Evolutionary conservation across 805 yeast genomes (phyloP), one percentile per base, ranked within the genome.

Genomic region (Komagataella pastoris): DNA sequence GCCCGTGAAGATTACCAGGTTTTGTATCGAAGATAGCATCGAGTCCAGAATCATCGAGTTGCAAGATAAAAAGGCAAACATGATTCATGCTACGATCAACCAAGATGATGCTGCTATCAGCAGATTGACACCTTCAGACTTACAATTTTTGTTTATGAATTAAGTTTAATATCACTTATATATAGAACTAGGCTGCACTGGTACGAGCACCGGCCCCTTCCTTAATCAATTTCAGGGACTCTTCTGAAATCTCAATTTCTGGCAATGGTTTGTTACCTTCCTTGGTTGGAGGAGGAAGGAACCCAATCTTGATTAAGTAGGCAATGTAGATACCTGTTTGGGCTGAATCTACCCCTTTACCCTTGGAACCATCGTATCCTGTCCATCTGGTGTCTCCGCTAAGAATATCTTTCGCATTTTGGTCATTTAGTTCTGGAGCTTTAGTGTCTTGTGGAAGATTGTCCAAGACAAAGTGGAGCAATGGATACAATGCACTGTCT

Each of bases 1-100:
- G 57, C 99, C 99, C 0, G 96, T 93, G 7, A 78, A 88, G 55
- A 88, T 93, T 57, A 89, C 96, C 7, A 76, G 97, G 48, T 81
- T 93, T 61, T 88, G 96, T 58, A 91, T 93, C 50, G 98, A 90
- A 61, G 99, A 93, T 67, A 88, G 97, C 61, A 93, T 93, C 47
- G 99, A 93, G 69, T 85, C 95, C 59, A 84, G 96, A 66, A 93
- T 93, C 58, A 87, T 93, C 50, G 99, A 93, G 63, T 69, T 93
- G 48, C 99, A 93, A 65, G 97, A 93, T 53, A 95, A 93, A 69
- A 93, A 93, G 71, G 98, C 99, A 10, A 88, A 88, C 59, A 93
- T 93, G 99, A 93, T 93, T 55, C 85, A 88, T 64, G 99, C 99
- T 1, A 93, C 98, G 0, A 85, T 93, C 51, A 95, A 90, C 55